These are phyloP conservation scores for Ensete glaucum DNA, from an alignment of 176 grass and related monocot species.

Conservation along the genomic window DNA sequence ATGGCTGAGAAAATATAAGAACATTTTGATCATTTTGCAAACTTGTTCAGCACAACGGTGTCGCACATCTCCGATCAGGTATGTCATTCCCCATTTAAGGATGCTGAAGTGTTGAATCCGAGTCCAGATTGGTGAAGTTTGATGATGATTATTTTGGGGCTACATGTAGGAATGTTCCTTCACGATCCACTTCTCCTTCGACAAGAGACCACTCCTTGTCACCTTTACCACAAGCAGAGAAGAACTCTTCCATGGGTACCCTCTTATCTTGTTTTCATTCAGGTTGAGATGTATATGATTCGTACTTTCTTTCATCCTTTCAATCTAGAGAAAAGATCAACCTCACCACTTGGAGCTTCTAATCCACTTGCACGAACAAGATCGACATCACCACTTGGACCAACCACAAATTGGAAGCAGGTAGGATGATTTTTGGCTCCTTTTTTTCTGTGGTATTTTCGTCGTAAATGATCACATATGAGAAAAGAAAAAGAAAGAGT, in stretches of 20 bases:
- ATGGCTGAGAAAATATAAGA: neutral
- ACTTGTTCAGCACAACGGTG: neutral
- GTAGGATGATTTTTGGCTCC: neutral
- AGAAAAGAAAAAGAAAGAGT: conserved; percentile 15
- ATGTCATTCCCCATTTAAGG: neutral
- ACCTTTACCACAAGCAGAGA: neutral
- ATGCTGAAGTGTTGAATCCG: neutral
- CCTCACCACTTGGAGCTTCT: conserved; percentile 49
- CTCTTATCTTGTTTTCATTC: neutral
- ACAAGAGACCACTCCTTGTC: neutral
- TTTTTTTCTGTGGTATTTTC: neutral
- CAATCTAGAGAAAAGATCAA: conserved; percentile 7
- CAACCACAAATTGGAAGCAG: conserved; percentile 22
- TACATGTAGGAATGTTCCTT: neutral
- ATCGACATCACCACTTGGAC: conserved; percentile 42
- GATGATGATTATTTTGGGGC: neutral
- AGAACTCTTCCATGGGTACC: neutral
- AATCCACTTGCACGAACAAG: conserved; percentile 48
- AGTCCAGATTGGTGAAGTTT: neutral
- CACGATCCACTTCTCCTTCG: neutral
- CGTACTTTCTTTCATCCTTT: conserved; percentile 20
- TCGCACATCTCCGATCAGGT: neutral
- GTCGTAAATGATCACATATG: neutral
- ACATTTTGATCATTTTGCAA: neutral
- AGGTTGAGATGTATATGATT: neutral